phyloP scores from a whole-genome alignment of 768 basidiomycete species.

The Peribolospora kevripleyi region DNA sequence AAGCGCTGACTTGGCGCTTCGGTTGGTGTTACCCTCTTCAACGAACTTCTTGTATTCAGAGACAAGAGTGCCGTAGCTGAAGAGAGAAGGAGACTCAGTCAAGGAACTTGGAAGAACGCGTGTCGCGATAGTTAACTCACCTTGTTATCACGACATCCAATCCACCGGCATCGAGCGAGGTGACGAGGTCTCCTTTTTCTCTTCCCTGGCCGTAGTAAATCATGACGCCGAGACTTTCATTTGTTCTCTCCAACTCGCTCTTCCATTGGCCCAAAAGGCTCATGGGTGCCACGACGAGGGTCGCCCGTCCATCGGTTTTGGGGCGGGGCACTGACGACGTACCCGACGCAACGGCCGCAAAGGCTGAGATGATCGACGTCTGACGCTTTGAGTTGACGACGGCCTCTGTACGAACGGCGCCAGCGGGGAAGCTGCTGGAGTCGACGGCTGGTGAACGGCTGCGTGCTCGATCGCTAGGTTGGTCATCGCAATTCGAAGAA shows the following conservation, averaged over 20 bases:
- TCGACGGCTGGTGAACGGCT: not conserved
- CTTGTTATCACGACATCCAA: constrained; percentile 58
- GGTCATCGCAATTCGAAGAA: not conserved
- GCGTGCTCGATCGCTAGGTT: not conserved
- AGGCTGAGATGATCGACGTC: constrained; percentile 17
- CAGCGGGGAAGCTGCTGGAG: too few relatives aligned
- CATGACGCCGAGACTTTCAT: constrained; percentile 37
- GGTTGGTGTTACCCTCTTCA: not conserved
- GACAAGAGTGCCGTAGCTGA: constrained; percentile 65
- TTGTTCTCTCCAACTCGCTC: constrained; percentile 67
- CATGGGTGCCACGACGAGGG: constrained; percentile 76
- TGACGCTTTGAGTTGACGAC: constrained; percentile 25
- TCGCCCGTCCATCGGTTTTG: constrained; percentile 24
- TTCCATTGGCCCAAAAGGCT: constrained; percentile 80
- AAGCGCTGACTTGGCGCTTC: constrained; percentile 3
- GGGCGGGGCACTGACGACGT: too few relatives aligned
- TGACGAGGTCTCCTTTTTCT: constrained; percentile 25
- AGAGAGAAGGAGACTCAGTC: not conserved
- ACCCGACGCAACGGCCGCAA: constrained; percentile 24
- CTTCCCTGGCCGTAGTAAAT: constrained; percentile 81
- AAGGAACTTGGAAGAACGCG: not conserved
- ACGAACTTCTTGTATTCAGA: constrained; percentile 37
- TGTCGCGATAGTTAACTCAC: not conserved
- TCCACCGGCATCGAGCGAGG: constrained; percentile 20
- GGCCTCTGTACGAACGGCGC: too few relatives aligned